These are phyloP conservation scores for Penicillium flavigenum DNA, from an alignment of 495 filamentous ascomycete genomes.

Conservation along the genomic window DNA sequence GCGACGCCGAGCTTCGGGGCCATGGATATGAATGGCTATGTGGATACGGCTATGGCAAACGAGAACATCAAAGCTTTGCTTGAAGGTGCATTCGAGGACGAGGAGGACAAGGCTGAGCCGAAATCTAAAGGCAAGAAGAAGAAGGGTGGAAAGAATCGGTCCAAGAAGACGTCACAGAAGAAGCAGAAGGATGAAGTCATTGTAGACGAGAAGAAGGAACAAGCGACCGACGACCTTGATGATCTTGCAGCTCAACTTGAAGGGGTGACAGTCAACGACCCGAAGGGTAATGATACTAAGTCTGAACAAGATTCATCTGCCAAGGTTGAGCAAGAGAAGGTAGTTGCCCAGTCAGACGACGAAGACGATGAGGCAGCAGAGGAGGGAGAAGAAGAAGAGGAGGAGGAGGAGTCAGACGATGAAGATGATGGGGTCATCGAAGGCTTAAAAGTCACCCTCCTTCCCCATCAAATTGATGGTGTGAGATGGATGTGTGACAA, in stretches of 20 bases:
- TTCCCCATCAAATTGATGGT: constrained; percentile 91
- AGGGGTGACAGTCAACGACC: constrained; percentile 52
- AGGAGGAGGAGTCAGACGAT: constrained; percentile 63
- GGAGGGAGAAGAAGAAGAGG: constrained; percentile 36
- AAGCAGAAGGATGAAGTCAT: constrained; percentile 44
- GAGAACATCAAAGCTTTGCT: constrained; percentile 85
- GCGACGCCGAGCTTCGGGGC: constrained; percentile 36
- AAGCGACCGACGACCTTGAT: constrained; percentile 41
- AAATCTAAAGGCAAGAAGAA: constrained; percentile 54
- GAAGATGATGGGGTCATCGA: constrained; percentile 73
- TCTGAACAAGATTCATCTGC: constrained; percentile 14
- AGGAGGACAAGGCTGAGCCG: constrained; percentile 60
- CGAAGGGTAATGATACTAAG: constrained; percentile 26
- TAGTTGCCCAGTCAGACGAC: constrained; percentile 37
- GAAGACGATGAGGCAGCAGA: constrained; percentile 60
- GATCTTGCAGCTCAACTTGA: constrained; percentile 60
- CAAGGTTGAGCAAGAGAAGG: constrained; percentile 22
- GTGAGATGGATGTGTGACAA: constrained; percentile 91
- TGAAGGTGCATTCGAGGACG: constrained; percentile 84
- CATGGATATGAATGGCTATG: constrained; percentile 63
- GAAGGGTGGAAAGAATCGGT: constrained; percentile 49
- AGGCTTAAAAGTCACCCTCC: constrained; percentile 79
- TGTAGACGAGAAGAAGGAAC: constrained; percentile 19
- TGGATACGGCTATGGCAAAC: constrained; percentile 73
- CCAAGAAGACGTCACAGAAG: constrained; percentile 20